Conservation (phyloP, 2,329 filamentous ascomycete genomes). For the Pestalotiopsis sp. region DNA sequence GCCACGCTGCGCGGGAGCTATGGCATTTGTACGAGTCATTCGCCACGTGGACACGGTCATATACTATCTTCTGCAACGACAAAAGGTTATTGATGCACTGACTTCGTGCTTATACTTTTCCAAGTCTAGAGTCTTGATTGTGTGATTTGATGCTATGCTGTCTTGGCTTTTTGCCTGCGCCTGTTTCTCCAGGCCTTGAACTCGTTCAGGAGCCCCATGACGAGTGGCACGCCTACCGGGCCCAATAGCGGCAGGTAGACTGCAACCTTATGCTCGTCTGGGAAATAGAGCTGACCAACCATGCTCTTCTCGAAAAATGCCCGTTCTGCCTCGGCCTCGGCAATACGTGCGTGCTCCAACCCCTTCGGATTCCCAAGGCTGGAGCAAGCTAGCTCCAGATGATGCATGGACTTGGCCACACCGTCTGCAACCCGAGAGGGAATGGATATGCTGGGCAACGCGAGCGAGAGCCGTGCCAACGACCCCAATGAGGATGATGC, state of each 20-base stretch:
- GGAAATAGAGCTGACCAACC: constrained; percentile 98
- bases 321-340: constrained; percentile 85
- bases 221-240: constrained; percentile 84
- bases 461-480: constrained; percentile 80
- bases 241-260: constrained; percentile 92
- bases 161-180: constrained; percentile 44
- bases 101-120: background rate
- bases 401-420: constrained; percentile 76
- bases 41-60: background rate
- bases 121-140: background rate
- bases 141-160: constrained; percentile 16
- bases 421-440: constrained; percentile 84
- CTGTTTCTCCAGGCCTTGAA: constrained; percentile 62
- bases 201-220: constrained; percentile 85
- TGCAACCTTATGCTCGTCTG: constrained; percentile 96
- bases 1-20: background rate
- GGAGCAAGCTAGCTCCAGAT: constrained; percentile 76
- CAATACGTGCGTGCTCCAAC: constrained; percentile 78
- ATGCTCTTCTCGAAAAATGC: constrained; percentile 99
- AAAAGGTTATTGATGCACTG: background rate
- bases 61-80: background rate
- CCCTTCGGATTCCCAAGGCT: constrained; percentile 68
- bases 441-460: constrained; percentile 88
- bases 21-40: background rate
- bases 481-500: constrained; percentile 95